These are phyloP conservation scores for Picochlorum sp. DNA, from an alignment of 139 green algal species.

Conservation along the genomic window DNA sequence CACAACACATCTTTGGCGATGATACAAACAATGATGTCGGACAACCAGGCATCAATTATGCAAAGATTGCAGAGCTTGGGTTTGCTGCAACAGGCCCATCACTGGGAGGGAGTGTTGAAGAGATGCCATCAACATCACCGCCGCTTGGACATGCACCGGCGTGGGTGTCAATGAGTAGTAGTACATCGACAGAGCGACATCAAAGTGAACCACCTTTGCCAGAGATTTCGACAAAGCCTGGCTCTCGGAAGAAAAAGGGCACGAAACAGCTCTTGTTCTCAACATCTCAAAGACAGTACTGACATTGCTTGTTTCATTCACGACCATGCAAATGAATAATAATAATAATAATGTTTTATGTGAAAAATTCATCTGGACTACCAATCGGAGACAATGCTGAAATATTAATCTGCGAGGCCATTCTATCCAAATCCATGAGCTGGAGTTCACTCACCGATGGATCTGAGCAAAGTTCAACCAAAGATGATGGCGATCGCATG, in stretches of 20 bases:
- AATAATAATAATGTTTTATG: too few relatives aligned
- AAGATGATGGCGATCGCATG: constrained; percentile 19
- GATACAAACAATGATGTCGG: not conserved
- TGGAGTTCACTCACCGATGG: not conserved
- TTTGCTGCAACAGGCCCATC: constrained; percentile 62
- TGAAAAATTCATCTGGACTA: not conserved
- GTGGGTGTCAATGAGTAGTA: too few relatives aligned
- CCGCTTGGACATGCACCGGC: not conserved
- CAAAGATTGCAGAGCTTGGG: constrained; percentile 51
- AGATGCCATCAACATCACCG: not conserved
- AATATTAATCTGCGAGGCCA: constrained; percentile 2
- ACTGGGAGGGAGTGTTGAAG: constrained; percentile 11
- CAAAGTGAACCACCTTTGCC: too few relatives aligned
- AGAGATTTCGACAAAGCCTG: too few relatives aligned
- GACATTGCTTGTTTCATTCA: not conserved
- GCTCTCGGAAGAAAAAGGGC: constrained; percentile 11
- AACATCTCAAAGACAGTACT: constrained; percentile 14
- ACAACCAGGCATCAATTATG: constrained; percentile 38
- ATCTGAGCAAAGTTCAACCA: not conserved
- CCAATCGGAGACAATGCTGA: constrained; percentile 3
- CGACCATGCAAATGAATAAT: too few relatives aligned
- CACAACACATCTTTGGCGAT: not conserved
- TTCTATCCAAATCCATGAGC: constrained; percentile 5
- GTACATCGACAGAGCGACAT: not conserved
- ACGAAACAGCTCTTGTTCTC: constrained; percentile 20